Evolutionary conservation across 2,329 filamentous ascomycete species (phyloP).

Genomic region (Hypoxylon sp.): DNA sequence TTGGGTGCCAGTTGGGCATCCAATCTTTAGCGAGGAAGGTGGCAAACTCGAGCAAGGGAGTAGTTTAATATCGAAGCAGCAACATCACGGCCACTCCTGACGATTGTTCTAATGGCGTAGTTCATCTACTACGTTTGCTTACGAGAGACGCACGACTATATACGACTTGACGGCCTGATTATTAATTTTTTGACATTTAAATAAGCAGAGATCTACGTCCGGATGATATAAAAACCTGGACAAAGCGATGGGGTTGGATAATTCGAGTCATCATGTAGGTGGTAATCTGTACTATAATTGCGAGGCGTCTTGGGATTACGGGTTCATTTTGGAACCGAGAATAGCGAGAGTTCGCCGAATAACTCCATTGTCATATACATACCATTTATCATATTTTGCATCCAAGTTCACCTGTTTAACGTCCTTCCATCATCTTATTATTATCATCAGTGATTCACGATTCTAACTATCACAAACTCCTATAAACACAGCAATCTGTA

Average conservation of each 20-base stretch:
- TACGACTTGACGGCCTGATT: conserved; percentile 1
- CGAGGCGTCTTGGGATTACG: conserved; percentile 23
- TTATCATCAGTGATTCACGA: neutral
- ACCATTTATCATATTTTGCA: conserved; percentile 16
- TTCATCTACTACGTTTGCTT: neutral
- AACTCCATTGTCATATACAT: conserved; percentile 25
- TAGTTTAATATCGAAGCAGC: neutral
- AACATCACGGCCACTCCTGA: neutral
- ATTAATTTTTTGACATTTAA: conserved; percentile 9
- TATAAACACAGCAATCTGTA: too few relatives aligned
- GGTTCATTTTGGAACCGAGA: conserved; percentile 12
- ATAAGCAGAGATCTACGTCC: neutral
- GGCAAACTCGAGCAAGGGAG: too few relatives aligned
- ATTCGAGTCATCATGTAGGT: too few relatives aligned
- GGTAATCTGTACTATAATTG: conserved; percentile 28
- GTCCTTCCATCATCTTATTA: conserved; percentile 1
- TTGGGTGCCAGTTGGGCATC: neutral
- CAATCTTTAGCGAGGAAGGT: too few relatives aligned
- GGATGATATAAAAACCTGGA: conserved; percentile 4
- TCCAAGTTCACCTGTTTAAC: neutral
- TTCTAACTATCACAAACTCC: conserved; percentile 6
- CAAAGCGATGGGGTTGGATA: conserved; percentile 2
- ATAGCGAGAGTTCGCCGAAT: neutral
- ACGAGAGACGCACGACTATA: conserved; percentile 6
- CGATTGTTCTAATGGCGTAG: neutral